Conservation (phyloP, 148 eudicot genomes). For the Suaeda aralocaspica region DNA sequence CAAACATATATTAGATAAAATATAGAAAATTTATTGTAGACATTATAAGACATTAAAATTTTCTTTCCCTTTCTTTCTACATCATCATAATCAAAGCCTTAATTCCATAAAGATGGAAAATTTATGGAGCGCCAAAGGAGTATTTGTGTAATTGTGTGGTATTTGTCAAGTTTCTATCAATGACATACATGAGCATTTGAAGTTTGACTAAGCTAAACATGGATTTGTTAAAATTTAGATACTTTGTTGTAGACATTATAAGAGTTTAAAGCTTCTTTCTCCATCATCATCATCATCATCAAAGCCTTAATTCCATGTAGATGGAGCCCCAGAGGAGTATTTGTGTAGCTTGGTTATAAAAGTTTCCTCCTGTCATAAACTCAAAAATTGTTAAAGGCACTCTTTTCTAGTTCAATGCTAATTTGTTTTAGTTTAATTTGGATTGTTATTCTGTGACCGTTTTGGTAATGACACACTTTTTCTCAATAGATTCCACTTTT, state of each 20-base stretch:
- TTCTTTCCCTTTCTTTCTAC: background rate
- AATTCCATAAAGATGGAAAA: too few species aligned
- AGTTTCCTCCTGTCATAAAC: background rate
- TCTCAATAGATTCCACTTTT: background rate
- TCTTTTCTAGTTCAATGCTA: background rate
- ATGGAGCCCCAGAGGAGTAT: background rate
- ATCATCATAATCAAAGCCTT: too few species aligned
- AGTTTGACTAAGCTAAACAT: too few species aligned
- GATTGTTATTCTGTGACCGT: slow-evolving; percentile 2
- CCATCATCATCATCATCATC: too few species aligned
- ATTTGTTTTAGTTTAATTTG: background rate
- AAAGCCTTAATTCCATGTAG: too few species aligned
- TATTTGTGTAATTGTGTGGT: too few species aligned
- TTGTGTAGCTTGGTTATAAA: background rate
- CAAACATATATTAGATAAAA: background rate
- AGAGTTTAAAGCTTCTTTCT: too few species aligned
- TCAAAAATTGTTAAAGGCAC: background rate
- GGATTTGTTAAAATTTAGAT: too few species aligned
- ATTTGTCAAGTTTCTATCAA: too few species aligned
- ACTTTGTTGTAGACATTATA: too few species aligned
- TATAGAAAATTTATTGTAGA: background rate
- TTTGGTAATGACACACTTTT: background rate
- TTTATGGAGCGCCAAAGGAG: too few species aligned
- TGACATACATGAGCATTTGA: too few species aligned
- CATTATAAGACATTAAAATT: background rate